These are phyloP conservation scores for Phytophthora boehmeriae DNA, from an alignment of 352 stramenopile genomes.

Conservation along the genomic window DNA sequence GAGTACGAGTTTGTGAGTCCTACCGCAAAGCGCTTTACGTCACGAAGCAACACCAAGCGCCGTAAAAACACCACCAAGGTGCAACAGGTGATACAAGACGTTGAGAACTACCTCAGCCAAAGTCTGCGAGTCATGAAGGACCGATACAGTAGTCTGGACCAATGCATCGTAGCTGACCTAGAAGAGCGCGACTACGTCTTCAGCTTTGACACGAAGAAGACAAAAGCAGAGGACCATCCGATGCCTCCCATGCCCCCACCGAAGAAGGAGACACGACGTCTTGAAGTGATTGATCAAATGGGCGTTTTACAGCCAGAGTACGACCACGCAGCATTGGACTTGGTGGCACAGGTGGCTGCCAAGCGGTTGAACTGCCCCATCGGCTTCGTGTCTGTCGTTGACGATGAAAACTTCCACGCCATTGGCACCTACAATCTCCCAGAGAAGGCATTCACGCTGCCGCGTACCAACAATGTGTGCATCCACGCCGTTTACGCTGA, in stretches of 20 bases:
- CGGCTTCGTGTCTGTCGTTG: conserved; percentile 66
- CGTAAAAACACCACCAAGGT: conserved; percentile 28
- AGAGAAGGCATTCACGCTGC: conserved; percentile 24
- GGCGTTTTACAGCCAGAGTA: conserved; percentile 48
- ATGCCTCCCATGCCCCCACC: conserved; percentile 46
- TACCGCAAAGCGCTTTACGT: conserved; percentile 12
- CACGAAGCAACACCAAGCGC: conserved; percentile 16
- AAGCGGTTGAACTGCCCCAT: conserved; percentile 64
- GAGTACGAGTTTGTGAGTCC: conserved; percentile 35
- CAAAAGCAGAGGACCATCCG: conserved; percentile 41
- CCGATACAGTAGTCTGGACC: conserved; percentile 24
- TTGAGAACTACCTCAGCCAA: conserved; percentile 55
- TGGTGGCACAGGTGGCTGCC: conserved; percentile 66
- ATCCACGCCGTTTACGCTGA: conserved; percentile 64
- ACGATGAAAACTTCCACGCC: conserved; percentile 55
- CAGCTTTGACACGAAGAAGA: conserved; percentile 38
- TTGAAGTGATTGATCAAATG: conserved; percentile 49
- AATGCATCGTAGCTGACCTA: conserved; percentile 25
- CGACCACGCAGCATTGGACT: conserved; percentile 55
- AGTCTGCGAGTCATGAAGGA: conserved; percentile 42
- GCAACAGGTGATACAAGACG: conserved; percentile 35
- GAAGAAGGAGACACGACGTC: conserved; percentile 48
- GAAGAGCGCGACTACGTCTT: conserved; percentile 60
- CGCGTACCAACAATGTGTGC: conserved; percentile 59
- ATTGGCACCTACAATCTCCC: conserved; percentile 57